Conservation (phyloP, 75 land plant species). For the Cunninghamia lanceolata region DNA sequence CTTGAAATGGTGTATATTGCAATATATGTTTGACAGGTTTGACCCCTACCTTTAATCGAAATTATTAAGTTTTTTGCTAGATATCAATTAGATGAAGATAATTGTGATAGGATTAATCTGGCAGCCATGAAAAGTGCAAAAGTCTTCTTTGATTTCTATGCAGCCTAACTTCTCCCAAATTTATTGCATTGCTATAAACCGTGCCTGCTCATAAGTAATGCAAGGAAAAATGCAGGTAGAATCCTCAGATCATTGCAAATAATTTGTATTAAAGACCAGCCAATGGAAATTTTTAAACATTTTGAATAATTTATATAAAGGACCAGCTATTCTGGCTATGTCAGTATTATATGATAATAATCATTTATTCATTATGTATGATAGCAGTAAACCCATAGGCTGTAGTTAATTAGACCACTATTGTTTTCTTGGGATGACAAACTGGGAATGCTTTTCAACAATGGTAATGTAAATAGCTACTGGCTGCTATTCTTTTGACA, state of each 20-base stretch:
- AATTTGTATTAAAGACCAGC: neutral
- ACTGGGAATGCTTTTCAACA: neutral
- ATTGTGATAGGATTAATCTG: neutral
- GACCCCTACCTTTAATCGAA: neutral
- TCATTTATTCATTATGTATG: neutral
- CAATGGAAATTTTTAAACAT: neutral
- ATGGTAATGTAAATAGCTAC: too few relatives aligned
- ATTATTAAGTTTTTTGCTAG: neutral
- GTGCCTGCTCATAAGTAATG: neutral
- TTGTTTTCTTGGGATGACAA: neutral
- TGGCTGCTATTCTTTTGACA: neutral
- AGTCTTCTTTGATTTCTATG: neutral
- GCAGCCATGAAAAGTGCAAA: neutral
- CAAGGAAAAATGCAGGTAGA: neutral
- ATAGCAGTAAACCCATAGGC: neutral
- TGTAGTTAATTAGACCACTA: neutral
- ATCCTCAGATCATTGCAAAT: neutral
- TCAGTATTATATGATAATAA: neutral
- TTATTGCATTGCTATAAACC: neutral
- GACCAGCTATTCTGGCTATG: neutral
- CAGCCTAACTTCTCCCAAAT: neutral
- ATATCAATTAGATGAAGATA: neutral
- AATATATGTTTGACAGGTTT: slow-evolving; percentile 98
- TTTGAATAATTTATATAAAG: neutral
- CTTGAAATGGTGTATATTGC: slow-evolving; percentile 94